Evolutionary conservation across 441 rosid genomes (phyloP), one percentile per base, ranked within the genome.

Genomic region (Melastoma candidum): DNA sequence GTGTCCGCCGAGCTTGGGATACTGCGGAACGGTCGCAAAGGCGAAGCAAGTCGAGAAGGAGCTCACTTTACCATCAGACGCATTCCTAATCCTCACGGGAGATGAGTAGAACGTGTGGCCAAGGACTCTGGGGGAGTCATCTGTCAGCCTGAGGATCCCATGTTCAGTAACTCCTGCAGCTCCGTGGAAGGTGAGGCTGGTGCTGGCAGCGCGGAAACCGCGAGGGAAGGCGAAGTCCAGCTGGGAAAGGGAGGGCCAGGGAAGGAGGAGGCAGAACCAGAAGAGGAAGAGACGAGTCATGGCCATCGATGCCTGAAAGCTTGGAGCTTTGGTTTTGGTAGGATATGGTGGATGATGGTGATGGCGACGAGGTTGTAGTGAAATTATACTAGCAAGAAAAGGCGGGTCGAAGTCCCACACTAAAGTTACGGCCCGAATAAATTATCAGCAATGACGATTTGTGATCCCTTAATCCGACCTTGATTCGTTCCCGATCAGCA

Each of bases 201-300:
- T 29, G 44, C 14, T 29, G 44, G 46, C 43, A 44, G 24, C 3
- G 24, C 36, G 44, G 60, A 54, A 62, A 12, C 66, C 66, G 26
- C 48, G 59, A 54, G 43, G 55, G 55, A 53, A 62, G 59, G 41
- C 41, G 8, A 32, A 32, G 41, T 32, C 41, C 8, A 32, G 41
- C 5, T 32, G 41, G 41, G 41, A 32, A 32, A 32, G 41, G 36
- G 36, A 29, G 36, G 36, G 36, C 3, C 5, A 29, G 36, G 36
- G 7, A 29, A 6, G 36, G 36, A 29, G 36, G 36, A 29, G 36
- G 36, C 36, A 29, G 36, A 29, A 3, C 36, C 36, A 29, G 36
- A 29, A 29, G 36, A 29, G 36, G 36, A 29, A 29, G 36, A 29
- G 36, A 29, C 5, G 36, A 94, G 84, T 67, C 89, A 93, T 76